These are phyloP conservation scores for Suhomyces bolitotheri DNA, from an alignment of 1,139 yeast species.

Conservation along the genomic window DNA sequence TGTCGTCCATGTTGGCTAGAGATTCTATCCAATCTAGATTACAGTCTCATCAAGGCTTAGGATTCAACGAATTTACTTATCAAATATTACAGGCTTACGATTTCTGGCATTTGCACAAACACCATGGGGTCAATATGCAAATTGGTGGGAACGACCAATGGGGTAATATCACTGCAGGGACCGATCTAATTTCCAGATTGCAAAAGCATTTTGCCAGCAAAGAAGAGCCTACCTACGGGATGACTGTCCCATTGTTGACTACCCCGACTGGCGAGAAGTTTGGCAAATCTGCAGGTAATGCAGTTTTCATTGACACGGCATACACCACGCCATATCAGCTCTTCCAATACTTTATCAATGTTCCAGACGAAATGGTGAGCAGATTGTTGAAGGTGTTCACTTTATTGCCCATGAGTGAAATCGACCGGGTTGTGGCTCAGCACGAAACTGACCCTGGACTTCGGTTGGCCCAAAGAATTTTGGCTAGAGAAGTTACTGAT, in stretches of 20 bases:
- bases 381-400: conserved; percentile 76
- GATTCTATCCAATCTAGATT: conserved; percentile 83
- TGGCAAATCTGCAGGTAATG: conserved; percentile 97
- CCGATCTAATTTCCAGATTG: conserved; percentile 77
- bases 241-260: conserved; percentile 88
- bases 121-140: conserved; percentile 66
- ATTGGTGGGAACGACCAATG: conserved; percentile 98
- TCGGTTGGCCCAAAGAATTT: conserved; percentile 69
- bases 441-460: conserved; percentile 62
- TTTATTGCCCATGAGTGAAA: conserved; percentile 62
- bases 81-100: conserved; percentile 94
- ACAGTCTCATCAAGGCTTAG: conserved; percentile 70
- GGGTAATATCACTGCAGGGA: conserved; percentile 97
- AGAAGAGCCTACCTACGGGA: conserved; percentile 53
- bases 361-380: conserved; percentile 75
- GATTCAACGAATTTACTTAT: conserved; percentile 91
- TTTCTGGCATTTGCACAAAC: conserved; percentile 75
- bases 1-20: conserved; percentile 84
- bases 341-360: conserved; percentile 81
- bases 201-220: conserved; percentile 23
- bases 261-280: conserved; percentile 91
- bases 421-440: conserved; percentile 49
- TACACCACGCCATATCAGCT: conserved; percentile 79
- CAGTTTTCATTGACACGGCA: conserved; percentile 75
- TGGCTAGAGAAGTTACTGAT: conserved; percentile 86